These are phyloP conservation scores for Dispira parvispora DNA, from an alignment of 192 early-diverging fungal species.

Conservation along the genomic window DNA sequence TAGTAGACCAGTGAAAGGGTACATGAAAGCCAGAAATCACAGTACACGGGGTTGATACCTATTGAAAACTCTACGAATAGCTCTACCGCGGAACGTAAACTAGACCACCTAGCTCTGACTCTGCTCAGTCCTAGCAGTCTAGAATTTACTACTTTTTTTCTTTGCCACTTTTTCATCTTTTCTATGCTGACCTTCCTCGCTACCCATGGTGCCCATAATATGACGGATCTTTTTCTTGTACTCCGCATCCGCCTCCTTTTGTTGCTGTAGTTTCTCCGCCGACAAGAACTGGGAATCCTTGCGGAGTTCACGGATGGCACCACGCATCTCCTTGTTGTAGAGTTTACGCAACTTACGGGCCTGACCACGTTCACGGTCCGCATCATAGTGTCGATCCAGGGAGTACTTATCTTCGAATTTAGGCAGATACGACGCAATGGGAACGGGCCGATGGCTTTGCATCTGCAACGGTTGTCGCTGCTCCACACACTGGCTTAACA, in stretches of 20 bases:
- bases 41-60: no score
- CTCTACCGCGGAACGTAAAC: no score
- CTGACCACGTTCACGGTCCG: constrained; percentile 57
- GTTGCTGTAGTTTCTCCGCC: constrained; percentile 42
- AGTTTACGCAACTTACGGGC: constrained; percentile 58
- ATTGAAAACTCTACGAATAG: no score
- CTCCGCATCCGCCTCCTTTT: constrained; percentile 56
- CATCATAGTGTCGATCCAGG: constrained; percentile 67
- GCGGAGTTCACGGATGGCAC: constrained; percentile 86
- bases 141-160: no score
- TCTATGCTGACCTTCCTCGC: constrained; percentile 39
- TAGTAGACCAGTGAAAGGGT: no score
- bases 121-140: no score
- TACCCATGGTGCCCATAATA: constrained; percentile 70
- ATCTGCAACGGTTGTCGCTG: constrained; percentile 54
- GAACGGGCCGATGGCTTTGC: constrained; percentile 72
- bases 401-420: constrained; percentile 88
- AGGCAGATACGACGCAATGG: constrained; percentile 73
- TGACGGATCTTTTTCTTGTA: constrained; percentile 87
- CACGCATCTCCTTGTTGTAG: constrained; percentile 86
- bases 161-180: no score
- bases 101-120: no score
- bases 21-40: no score
- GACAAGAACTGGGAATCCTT: constrained; percentile 85
- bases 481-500: constrained; percentile 29